phyloP scores from a whole-genome alignment of 192 early-diverging fungal species.

The Coemansia umbellata region DNA sequence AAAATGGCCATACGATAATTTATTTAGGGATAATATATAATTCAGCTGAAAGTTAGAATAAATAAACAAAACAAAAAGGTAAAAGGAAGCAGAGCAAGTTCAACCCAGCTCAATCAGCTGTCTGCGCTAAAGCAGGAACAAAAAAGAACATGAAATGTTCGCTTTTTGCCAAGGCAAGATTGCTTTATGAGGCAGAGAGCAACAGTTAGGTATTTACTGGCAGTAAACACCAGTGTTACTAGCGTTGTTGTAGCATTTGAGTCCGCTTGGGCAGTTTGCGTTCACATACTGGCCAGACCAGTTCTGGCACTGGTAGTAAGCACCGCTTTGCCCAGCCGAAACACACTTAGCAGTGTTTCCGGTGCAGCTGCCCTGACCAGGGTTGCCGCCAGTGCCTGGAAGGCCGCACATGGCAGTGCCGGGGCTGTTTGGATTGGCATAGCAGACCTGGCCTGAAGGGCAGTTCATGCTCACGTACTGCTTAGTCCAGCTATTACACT shows the following conservation, averaged over 20 bases:
- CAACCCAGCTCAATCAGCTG: too few species aligned
- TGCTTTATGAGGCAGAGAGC: constrained; percentile 1
- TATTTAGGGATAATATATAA: too few species aligned
- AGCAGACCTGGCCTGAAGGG: constrained; percentile 46
- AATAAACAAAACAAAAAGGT: neutral
- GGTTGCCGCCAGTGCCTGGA: constrained; percentile 33
- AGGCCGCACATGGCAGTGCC: constrained; percentile 41
- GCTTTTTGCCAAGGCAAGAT: too few species aligned
- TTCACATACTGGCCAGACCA: constrained; percentile 41
- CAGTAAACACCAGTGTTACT: constrained; percentile 27
- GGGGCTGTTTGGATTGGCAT: constrained; percentile 44
- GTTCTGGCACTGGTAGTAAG: constrained; percentile 41
- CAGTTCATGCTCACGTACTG: constrained; percentile 32
- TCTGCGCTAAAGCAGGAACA: too few species aligned
- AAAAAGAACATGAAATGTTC: too few species aligned
- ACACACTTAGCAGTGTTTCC: constrained; percentile 44
- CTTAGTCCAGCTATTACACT: constrained; percentile 41
- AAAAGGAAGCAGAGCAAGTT: too few species aligned
- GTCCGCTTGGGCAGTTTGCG: constrained; percentile 24
- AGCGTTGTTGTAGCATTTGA: constrained; percentile 47
- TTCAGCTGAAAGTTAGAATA: neutral
- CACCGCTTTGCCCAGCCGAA: constrained; percentile 24
- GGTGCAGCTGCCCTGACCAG: constrained; percentile 28
- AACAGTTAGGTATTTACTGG: constrained; percentile 10
- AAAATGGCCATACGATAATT: neutral